phyloP scores from a whole-genome alignment of 2,329 filamentous ascomycete species.

The Acrodontium crateriforme region DNA sequence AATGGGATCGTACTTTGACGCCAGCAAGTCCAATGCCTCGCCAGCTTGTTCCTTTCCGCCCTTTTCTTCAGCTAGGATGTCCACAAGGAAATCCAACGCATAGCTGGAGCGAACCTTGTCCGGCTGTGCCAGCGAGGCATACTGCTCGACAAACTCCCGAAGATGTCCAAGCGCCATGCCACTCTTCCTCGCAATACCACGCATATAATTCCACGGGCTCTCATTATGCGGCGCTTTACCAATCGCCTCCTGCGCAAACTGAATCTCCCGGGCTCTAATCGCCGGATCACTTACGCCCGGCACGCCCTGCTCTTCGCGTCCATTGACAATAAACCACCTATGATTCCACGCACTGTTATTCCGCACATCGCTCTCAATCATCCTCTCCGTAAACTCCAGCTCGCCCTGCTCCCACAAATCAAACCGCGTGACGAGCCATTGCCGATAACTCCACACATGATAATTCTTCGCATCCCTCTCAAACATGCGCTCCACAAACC shows the following conservation, averaged over 20 bases:
- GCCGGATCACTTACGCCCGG: slow-evolving; percentile 30
- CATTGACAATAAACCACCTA: slow-evolving; percentile 86
- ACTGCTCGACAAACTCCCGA: slow-evolving; percentile 40
- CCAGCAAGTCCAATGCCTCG: slow-evolving; percentile 58
- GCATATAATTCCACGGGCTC: slow-evolving; percentile 84
- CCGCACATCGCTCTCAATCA: slow-evolving; percentile 68
- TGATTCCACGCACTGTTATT: slow-evolving; percentile 99
- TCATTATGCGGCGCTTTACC: slow-evolving; percentile 79
- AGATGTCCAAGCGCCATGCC: slow-evolving; percentile 36
- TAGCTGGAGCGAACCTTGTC: slow-evolving; percentile 45
- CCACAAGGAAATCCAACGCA: slow-evolving; percentile 58
- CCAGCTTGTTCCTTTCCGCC: slow-evolving; percentile 49
- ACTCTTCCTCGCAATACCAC: slow-evolving; percentile 58
- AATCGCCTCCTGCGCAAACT: slow-evolving; percentile 55
- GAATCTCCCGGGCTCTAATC: slow-evolving; percentile 60
- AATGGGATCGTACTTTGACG: slow-evolving; percentile 80
- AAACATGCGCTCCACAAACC: slow-evolving; percentile 71
- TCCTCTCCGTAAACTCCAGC: slow-evolving; percentile 53
- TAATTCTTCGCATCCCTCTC: slow-evolving; percentile 89
- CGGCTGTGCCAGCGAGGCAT: slow-evolving; percentile 36
- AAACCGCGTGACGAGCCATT: slow-evolving; percentile 58
- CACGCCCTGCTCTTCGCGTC: slow-evolving; percentile 28
- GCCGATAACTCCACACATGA: slow-evolving; percentile 93
- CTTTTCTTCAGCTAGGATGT: slow-evolving; percentile 42
- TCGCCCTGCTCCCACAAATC: slow-evolving; percentile 42